Conservation (phyloP, 805 yeast genomes). For the Candida sphagnicola region DNA sequence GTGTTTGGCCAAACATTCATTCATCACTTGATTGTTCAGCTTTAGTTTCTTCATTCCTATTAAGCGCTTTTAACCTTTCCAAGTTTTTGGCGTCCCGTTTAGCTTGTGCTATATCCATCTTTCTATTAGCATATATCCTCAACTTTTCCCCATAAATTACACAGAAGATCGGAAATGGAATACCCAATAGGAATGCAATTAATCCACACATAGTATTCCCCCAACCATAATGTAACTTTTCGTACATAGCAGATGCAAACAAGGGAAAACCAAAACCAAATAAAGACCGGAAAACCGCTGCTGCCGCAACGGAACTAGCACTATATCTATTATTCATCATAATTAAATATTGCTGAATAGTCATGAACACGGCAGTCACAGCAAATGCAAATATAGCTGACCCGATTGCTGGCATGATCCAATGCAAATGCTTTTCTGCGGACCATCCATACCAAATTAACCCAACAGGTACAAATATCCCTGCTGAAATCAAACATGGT, state of each 20-base stretch:
- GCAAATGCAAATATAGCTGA: conserved; percentile 57
- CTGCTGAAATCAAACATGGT: conserved; percentile 47
- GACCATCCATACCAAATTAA: conserved; percentile 74
- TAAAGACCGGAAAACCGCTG: conserved; percentile 61
- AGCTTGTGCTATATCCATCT: conserved; percentile 45
- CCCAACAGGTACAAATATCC: conserved; percentile 55
- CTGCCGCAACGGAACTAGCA: conserved; percentile 68
- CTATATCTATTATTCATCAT: conserved; percentile 67
- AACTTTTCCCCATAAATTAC: conserved; percentile 52
- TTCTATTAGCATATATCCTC: conserved; percentile 54
- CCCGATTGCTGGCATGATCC: conserved; percentile 65
- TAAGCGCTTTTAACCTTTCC: conserved; percentile 22
- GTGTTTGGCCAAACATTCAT: background rate
- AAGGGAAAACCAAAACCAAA: conserved; percentile 71
- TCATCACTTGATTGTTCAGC: background rate
- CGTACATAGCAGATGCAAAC: conserved; percentile 57
- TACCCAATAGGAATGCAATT: conserved; percentile 52
- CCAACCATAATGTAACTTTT: conserved; percentile 62
- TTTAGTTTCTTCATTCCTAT: conserved; percentile 7
- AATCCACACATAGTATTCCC: conserved; percentile 62
- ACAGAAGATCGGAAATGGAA: conserved; percentile 66
- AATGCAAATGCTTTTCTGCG: conserved; percentile 50
- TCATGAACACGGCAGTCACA: conserved; percentile 60
- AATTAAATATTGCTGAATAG: conserved; percentile 64
- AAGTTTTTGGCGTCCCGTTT: conserved; percentile 40